phyloP scores from a whole-genome alignment of 1,284 basidiomycete genomes.

The Austroboletus novae-zelandiae region DNA sequence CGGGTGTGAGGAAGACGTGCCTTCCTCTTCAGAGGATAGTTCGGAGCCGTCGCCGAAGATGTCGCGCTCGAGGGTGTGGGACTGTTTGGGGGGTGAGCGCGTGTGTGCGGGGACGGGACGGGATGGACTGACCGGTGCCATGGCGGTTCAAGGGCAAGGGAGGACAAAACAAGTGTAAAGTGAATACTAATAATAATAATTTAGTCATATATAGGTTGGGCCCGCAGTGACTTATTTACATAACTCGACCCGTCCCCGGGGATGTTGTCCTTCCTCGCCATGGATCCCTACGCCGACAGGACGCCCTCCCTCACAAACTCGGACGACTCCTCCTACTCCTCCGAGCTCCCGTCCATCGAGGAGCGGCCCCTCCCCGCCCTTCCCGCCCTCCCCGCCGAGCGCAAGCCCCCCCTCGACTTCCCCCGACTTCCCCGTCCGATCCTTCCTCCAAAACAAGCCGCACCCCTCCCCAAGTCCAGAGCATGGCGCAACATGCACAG shows the following conservation, averaged over 20 bases:
- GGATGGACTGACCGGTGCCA: constrained; percentile 14
- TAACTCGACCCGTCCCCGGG: background rate
- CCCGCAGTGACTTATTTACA: background rate
- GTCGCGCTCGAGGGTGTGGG: constrained; percentile 53
- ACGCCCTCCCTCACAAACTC: constrained; percentile 35
- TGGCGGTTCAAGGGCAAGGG: constrained; percentile 4
- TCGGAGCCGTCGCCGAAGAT: constrained; percentile 81
- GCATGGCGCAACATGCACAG: constrained; percentile 31
- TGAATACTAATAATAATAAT: background rate
- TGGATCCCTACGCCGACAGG: constrained; percentile 23
- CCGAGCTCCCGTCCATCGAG: constrained; percentile 8
- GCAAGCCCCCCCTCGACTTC: background rate
- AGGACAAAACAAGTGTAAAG: constrained; percentile 21
- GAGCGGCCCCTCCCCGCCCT: constrained; percentile 25
- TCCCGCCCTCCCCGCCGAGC: constrained; percentile 5
- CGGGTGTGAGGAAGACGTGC: constrained; percentile 25
- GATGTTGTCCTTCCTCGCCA: constrained; percentile 20
- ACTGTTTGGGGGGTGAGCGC: constrained; percentile 4
- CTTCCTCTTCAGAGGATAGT: constrained; percentile 69
- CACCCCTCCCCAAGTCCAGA: constrained; percentile 14
- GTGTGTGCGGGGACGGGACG: fast-evolving
- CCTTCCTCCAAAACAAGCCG: constrained; percentile 8
- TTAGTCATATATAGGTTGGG: background rate
- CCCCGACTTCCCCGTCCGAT: background rate
- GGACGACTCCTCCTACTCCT: constrained; percentile 22